Conservation (phyloP, 2,329 filamentous ascomycete genomes). For the Didymellaceae sp. region DNA sequence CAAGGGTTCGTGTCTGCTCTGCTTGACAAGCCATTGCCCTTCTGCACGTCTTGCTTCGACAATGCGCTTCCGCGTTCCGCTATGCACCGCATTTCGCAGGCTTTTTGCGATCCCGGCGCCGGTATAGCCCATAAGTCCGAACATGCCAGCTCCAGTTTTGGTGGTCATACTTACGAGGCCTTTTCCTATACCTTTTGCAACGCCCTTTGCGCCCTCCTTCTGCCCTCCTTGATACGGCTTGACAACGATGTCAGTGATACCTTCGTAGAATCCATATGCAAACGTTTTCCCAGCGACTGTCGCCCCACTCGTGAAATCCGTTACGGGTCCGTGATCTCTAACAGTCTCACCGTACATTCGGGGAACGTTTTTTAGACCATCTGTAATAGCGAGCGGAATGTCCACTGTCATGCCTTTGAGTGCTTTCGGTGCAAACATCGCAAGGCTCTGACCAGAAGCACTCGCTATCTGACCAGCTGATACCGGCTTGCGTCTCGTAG, state of each 20-base stretch:
- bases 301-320: conserved; percentile 73
- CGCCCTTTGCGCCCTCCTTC: conserved; percentile 66
- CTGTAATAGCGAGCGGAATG: conserved; percentile 76
- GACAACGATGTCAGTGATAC: conserved; percentile 75
- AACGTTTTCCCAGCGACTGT: conserved; percentile 77
- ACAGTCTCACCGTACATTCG: conserved; percentile 81
- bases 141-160: conserved; percentile 24
- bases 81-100: conserved; percentile 9
- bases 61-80: conserved; percentile 13
- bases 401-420: conserved; percentile 60
- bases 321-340: conserved; percentile 74
- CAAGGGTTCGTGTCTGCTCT: neutral
- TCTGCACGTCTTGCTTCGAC: conserved; percentile 10
- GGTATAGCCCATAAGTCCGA: conserved; percentile 34
- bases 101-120: conserved; percentile 60
- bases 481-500: conserved; percentile 5
- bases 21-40: conserved; percentile 14
- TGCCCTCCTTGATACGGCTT: conserved; percentile 72
- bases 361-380: conserved; percentile 84
- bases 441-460: conserved; percentile 20
- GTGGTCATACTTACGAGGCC: conserved; percentile 25
- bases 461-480: conserved; percentile 11
- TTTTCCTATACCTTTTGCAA: conserved; percentile 51
- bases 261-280: conserved; percentile 75
- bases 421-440: conserved; percentile 16